Conservation (phyloP, 768 basidiomycete genomes). For the Phylloporus sp. region DNA sequence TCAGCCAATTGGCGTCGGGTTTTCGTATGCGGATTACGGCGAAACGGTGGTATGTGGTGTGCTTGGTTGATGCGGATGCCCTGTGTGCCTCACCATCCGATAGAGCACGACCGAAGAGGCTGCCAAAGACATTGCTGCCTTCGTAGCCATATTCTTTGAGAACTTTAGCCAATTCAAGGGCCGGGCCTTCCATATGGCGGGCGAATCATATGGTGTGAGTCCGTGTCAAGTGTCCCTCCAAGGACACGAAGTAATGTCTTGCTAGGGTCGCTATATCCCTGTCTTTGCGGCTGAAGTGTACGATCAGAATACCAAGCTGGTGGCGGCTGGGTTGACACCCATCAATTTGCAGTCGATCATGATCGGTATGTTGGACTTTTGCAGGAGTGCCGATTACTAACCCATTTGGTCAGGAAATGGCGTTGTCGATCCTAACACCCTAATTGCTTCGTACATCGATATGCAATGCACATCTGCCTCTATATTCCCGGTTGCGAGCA, state of each 20-base stretch:
- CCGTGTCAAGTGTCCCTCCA: neutral
- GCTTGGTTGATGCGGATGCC: neutral
- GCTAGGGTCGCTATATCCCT: conserved; percentile 50
- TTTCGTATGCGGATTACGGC: conserved; percentile 43
- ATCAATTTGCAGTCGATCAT: conserved; percentile 48
- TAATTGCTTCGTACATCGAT: conserved; percentile 44
- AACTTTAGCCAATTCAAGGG: conserved; percentile 70
- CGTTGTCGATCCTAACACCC: conserved; percentile 36
- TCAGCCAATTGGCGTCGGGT: conserved; percentile 45
- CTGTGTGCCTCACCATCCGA: neutral
- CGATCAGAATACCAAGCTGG: conserved; percentile 43
- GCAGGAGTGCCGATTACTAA: neutral
- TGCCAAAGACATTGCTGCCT: conserved; percentile 66
- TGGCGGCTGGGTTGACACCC: conserved; percentile 44
- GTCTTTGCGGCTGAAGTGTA: conserved; percentile 46
- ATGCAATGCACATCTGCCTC: conserved; percentile 55
- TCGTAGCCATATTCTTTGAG: conserved; percentile 71
- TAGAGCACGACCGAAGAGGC: conserved; percentile 65
- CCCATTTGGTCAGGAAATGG: conserved; percentile 39
- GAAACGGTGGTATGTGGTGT: conserved; percentile 35
- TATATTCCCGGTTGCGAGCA: conserved; percentile 43
- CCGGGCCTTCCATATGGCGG: conserved; percentile 57
- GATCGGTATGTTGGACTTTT: conserved; percentile 36
- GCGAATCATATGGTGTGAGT: conserved; percentile 51
- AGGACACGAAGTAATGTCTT: neutral